Evolutionary conservation across 768 basidiomycete genomes (phyloP).

Genomic region (Daedaleopsis nitida): DNA sequence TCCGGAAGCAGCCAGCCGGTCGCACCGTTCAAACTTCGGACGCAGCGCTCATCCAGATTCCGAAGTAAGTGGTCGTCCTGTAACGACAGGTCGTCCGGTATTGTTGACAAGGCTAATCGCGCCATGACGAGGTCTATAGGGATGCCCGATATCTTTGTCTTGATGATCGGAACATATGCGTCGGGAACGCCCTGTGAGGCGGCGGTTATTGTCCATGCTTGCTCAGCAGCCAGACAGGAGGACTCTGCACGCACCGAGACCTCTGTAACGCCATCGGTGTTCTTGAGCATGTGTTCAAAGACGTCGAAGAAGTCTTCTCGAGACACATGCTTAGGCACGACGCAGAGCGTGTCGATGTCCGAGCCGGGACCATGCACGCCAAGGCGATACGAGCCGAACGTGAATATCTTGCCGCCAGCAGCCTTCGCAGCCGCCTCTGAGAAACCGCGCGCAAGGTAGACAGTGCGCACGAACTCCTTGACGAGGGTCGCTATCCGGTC

Average conservation of each 20-base stretch:
- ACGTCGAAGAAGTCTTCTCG: conserved; percentile 94
- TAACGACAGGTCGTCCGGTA: conserved; percentile 90
- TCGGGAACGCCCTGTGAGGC: conserved; percentile 84
- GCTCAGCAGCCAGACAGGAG: not conserved
- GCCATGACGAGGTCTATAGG: conserved; percentile 96
- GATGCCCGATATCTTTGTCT: conserved; percentile 86
- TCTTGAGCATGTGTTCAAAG: conserved; percentile 87
- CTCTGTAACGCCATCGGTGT: conserved; percentile 81
- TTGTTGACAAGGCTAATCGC: conserved; percentile 78
- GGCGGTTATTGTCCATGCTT: conserved; percentile 7
- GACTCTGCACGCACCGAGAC: conserved; percentile 69
- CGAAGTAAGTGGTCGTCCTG: conserved; percentile 89
- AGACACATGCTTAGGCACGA: conserved; percentile 94
- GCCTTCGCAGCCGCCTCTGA: conserved; percentile 86
- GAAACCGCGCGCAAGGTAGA: conserved; percentile 76
- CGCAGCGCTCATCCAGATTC: conserved; percentile 92
- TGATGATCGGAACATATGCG: conserved; percentile 95
- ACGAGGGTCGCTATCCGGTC: conserved; percentile 88
- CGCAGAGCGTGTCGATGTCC: conserved; percentile 98
- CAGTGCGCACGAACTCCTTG: conserved; percentile 87
- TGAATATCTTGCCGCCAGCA: conserved; percentile 98
- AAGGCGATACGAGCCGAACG: conserved; percentile 96
- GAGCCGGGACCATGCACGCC: conserved; percentile 95
- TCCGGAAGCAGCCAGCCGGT: not conserved
- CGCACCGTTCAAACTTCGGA: conserved; percentile 90